These are phyloP conservation scores for Annulohypoxylon stygium DNA, from an alignment of 495 filamentous ascomycete species.

Conservation along the genomic window DNA sequence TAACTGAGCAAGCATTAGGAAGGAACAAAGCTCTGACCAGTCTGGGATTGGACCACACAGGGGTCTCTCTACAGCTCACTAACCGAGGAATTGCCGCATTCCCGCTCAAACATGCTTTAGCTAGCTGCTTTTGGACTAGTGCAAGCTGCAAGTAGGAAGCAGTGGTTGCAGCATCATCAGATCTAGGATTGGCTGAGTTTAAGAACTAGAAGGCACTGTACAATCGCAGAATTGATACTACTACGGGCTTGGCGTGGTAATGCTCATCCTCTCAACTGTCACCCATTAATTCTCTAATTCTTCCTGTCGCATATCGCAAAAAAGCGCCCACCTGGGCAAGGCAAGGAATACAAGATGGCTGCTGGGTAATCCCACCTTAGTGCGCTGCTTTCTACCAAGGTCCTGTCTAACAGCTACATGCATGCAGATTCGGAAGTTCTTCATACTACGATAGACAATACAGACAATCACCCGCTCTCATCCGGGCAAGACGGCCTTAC, in stretches of 20 bases:
- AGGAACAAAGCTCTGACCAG: conserved; percentile 25
- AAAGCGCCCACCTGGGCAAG: conserved; percentile 33
- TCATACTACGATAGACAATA: conserved; percentile 92
- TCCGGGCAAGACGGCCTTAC: conserved; percentile 91
- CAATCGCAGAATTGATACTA: not conserved
- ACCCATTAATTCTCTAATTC: not conserved
- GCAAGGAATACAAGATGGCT: conserved; percentile 46
- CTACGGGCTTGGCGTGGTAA: conserved; percentile 3
- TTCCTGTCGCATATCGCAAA: conserved; percentile 24
- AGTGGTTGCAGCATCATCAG: conserved; percentile 7
- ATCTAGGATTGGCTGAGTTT: conserved; percentile 18
- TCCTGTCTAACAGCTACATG: conserved; percentile 16
- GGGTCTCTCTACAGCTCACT: not conserved
- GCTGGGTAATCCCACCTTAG: conserved; percentile 34
- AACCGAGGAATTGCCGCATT: conserved; percentile 18
- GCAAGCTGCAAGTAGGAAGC: not conserved
- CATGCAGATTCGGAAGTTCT: conserved; percentile 55
- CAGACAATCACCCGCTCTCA: conserved; percentile 83
- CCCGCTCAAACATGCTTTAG: not conserved
- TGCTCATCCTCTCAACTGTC: conserved; percentile 3
- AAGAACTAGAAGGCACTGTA: conserved; percentile 13
- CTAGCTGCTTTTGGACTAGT: too few relatives aligned
- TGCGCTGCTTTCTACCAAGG: not conserved
- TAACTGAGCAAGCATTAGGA: conserved; percentile 4
- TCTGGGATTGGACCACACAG: not conserved